Evolutionary conservation across 2,329 filamentous ascomycete genomes (phyloP).

Genomic region (Cladophialophora carrionii): DNA sequence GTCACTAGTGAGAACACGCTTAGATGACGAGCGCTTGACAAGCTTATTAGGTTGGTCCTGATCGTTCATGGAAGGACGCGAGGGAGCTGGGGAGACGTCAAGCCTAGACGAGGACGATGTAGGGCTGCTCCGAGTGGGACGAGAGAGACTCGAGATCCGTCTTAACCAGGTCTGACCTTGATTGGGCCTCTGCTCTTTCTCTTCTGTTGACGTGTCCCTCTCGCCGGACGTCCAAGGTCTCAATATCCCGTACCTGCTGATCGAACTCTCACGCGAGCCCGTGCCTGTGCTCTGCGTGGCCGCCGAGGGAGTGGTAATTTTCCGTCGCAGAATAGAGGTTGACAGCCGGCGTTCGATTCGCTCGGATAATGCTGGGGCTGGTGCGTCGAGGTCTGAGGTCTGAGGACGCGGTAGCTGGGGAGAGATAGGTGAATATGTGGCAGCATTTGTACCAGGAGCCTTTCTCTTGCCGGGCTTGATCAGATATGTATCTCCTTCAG

Average conservation of each 20-base stretch:
- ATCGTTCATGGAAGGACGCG: conserved; percentile 25
- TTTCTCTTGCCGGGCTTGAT: conserved; percentile 44
- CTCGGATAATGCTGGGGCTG: conserved; percentile 21
- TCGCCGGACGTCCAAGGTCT: conserved; percentile 32
- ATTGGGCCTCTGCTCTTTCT: conserved; percentile 30
- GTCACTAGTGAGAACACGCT: conserved; percentile 51
- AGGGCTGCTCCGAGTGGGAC: conserved; percentile 27
- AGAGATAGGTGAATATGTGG: conserved; percentile 29
- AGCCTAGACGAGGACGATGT: conserved; percentile 41
- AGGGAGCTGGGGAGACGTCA: conserved; percentile 22
- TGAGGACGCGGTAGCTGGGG: conserved; percentile 41
- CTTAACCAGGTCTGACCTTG: conserved; percentile 36
- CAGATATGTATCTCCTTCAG: conserved; percentile 42
- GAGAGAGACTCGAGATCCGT: conserved; percentile 36
- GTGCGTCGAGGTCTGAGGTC: conserved; percentile 29
- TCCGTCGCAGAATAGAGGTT: conserved; percentile 29
- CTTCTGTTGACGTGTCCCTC: conserved; percentile 32
- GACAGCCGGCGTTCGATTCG: conserved; percentile 31
- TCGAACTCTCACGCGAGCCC: conserved; percentile 36
- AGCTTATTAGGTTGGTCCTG: conserved; percentile 61
- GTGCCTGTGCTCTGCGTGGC: conserved; percentile 24
- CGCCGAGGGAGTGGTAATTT: conserved; percentile 24
- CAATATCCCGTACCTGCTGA: conserved; percentile 32
- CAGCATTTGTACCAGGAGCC: conserved; percentile 42
- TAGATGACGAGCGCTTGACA: conserved; percentile 63